Conservation (phyloP, 257 asterid species). For the Asclepias syriaca region DNA sequence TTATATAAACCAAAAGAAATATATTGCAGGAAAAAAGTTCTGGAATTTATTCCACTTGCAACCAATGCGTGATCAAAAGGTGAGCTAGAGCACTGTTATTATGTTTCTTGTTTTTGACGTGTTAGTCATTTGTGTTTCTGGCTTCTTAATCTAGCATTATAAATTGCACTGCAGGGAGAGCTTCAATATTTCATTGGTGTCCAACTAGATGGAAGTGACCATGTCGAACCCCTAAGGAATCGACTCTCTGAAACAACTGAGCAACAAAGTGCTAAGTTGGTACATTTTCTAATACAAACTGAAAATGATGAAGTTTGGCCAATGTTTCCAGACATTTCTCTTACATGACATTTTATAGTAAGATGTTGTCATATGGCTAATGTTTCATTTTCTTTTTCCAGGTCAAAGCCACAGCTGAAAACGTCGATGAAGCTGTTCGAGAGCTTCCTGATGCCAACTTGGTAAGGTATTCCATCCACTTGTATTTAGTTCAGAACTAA, state of each 20-base stretch:
- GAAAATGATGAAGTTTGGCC: not conserved
- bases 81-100: constrained; percentile 19
- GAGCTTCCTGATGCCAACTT: constrained; percentile 99
- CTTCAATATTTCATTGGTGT: constrained; percentile 97
- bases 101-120: not conserved
- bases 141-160: constrained; percentile 1
- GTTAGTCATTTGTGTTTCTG: not conserved
- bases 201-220: constrained; percentile 98
- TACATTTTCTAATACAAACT: constrained; percentile 24
- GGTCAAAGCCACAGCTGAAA: constrained; percentile 98
- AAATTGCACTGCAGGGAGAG: constrained; percentile 54
- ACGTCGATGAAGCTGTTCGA: constrained; percentile 92
- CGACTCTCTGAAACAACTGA: constrained; percentile 87
- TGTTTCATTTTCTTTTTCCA: constrained; percentile 12
- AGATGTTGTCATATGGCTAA: no score
- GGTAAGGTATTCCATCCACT: constrained; percentile 89
- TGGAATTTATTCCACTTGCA: constrained; percentile 99
- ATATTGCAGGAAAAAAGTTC: constrained; percentile 82
- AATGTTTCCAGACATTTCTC: no score
- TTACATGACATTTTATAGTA: no score
- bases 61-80: constrained; percentile 99
- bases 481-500: constrained; percentile 18
- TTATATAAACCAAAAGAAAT: constrained; percentile 12
- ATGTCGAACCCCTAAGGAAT: constrained; percentile 81
- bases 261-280: constrained; percentile 76